Evolutionary conservation across 2,329 filamentous ascomycete species (phyloP), one percentile per base, ranked within the genome.

Genomic region (Fusarium poae): DNA sequence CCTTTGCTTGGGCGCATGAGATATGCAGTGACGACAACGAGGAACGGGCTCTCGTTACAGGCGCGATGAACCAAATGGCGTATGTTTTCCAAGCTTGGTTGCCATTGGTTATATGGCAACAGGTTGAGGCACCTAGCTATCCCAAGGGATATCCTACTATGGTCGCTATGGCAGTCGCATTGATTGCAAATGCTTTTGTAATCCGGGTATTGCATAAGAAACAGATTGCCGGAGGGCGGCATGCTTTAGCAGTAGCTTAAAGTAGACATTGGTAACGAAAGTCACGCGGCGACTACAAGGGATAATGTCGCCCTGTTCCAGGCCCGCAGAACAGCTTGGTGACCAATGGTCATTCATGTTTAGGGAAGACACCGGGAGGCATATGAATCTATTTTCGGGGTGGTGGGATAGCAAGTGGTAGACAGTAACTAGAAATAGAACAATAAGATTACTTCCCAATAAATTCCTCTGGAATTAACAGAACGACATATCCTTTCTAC

Each of bases 11-110:
- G 83, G 82, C 82, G 1, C 82, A 85, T 58, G 83, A 85, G 73
- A 84, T 85, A 29, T 85, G 83, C 65, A 79, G 77, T 37, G 82
- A 79, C 13, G 82, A 85, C 55, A 85, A 89, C 53, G 89, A 92
- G 72, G 90, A 92, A 78, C 81, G 89, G 12, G 89, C 90, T 0
- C 79, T 92, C 5, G 88, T 92, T 0, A 85, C 89, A 1, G 89
- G 83, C 0, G 79, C 83, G n/a, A 92, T 92, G 88, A 92, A 92
- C 59, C 85, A 90, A 73, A 85, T 92, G 79, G 89, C 89, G 0
- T 91, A 92, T 61, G 88, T 91, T 2, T 78, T 92, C 45, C 89
- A 92, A 72, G 88, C 89, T 0, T 92, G 90, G 90, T 75, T 92
- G 40, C 90, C 90, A 7, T 81, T 90, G 23, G 74, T 91, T 11